phyloP scores from a whole-genome alignment of 805 yeast genomes.

The Candida ficus region DNA sequence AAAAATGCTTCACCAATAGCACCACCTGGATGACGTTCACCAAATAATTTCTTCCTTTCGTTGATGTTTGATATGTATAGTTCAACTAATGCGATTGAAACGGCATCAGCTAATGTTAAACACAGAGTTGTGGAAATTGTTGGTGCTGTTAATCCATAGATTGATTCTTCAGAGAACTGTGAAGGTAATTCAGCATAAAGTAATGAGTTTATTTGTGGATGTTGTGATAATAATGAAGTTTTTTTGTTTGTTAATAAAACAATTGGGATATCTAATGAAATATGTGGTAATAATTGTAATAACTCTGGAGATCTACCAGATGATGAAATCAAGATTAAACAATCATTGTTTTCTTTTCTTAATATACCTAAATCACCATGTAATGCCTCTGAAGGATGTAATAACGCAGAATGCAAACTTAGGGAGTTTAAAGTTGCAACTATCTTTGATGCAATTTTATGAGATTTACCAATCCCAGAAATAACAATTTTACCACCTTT shows the following conservation, averaged over 20 bases:
- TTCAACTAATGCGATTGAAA: slow-evolving; percentile 69
- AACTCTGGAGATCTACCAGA: slow-evolving; percentile 85
- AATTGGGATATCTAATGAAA: slow-evolving; percentile 47
- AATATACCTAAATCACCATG: slow-evolving; percentile 87
- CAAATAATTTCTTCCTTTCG: slow-evolving; percentile 52
- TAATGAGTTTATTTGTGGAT: slow-evolving; percentile 45
- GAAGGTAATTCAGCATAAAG: slow-evolving; percentile 60
- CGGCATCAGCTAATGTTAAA: slow-evolving; percentile 72
- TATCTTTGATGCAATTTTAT: slow-evolving; percentile 70
- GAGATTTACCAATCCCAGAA: slow-evolving; percentile 83
- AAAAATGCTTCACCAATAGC: slow-evolving; percentile 62
- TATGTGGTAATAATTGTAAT: slow-evolving; percentile 42
- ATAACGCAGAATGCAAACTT: slow-evolving; percentile 56
- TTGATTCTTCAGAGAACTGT: slow-evolving; percentile 47
- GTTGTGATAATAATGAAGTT: slow-evolving; percentile 48
- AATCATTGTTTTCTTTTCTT: slow-evolving; percentile 47
- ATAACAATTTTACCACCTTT: slow-evolving; percentile 65
- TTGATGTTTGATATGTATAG: slow-evolving; percentile 51
- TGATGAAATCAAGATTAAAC: slow-evolving; percentile 63
- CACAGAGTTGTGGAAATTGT: slow-evolving; percentile 79
- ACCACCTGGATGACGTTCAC: slow-evolving; percentile 85
- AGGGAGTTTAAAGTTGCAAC: slow-evolving; percentile 82
- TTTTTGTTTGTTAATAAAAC: slow-evolving; percentile 60
- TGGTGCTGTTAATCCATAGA: slow-evolving; percentile 82
- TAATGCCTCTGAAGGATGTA: slow-evolving; percentile 85